Conservation (phyloP, 306 rosid species). For the Vigna radiata region DNA sequence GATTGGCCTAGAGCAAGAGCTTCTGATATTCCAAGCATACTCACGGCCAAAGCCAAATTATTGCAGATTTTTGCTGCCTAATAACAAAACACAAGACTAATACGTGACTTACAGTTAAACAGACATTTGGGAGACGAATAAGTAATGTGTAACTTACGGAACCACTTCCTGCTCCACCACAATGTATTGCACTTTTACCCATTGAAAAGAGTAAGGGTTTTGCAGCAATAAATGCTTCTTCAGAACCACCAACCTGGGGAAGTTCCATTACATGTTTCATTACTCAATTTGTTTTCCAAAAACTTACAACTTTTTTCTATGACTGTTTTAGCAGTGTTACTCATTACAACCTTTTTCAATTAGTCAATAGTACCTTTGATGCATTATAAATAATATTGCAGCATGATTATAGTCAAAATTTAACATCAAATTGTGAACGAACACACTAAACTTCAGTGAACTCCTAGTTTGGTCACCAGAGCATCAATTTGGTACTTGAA, state of each 20-base stretch:
- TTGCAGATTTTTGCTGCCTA: conserved; percentile 97
- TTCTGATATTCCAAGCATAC: conserved; percentile 97
- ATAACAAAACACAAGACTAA: conserved; percentile 37
- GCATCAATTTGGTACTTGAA: not conserved
- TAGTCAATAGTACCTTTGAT: conserved; percentile 11
- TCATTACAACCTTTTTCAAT: not conserved
- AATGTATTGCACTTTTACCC: conserved; percentile 84
- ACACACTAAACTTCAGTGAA: not conserved
- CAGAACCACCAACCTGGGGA: conserved; percentile 89
- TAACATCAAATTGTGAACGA: conserved; percentile 21
- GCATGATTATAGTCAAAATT: conserved; percentile 15
- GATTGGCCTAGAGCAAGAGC: conserved; percentile 94
- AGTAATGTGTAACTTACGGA: conserved; percentile 70
- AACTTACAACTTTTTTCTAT: conserved; percentile 18
- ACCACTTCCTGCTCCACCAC: conserved; percentile 94
- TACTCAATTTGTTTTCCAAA: conserved; percentile 17
- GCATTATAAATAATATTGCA: not conserved
- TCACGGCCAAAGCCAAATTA: conserved; percentile 91
- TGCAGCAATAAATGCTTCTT: conserved; percentile 79
- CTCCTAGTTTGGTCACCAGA: not conserved
- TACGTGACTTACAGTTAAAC: conserved; percentile 15
- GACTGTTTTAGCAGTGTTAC: conserved; percentile 21
- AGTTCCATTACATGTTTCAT: conserved; percentile 44
- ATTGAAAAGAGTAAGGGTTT: conserved; percentile 71
- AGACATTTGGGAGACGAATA: conserved; percentile 2